Percentiles rank a stretch among this genome's conserved stretches.
phyloP scores from a whole-genome alignment of 768 basidiomycete genomes.

The Mycena vulgaris region DNA sequence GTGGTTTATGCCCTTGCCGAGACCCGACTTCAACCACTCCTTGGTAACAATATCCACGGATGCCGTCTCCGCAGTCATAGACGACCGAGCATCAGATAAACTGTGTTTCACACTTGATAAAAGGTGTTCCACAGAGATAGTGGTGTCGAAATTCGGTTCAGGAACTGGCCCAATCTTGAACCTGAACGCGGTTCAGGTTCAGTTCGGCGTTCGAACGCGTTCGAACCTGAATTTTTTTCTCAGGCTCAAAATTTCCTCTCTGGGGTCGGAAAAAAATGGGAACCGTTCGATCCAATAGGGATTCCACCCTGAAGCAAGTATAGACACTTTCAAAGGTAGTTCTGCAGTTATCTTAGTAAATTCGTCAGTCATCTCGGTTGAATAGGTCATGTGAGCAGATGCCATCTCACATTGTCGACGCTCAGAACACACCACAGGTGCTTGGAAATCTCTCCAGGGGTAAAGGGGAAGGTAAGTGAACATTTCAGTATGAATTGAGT shows the following conservation, averaged over 20 bases:
- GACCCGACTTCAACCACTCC: slow-evolving; percentile 39
- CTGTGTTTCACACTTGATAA: slow-evolving; percentile 39
- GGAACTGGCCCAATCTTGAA: background rate
- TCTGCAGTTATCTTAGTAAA: no score
- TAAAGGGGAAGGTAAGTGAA: no score
- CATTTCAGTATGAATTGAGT: no score
- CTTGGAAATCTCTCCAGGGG: no score
- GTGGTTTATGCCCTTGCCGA: slow-evolving; percentile 5
- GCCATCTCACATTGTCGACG: no score
- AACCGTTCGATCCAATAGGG: no score
- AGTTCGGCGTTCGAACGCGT: slow-evolving; percentile 11
- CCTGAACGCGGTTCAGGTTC: slow-evolving; percentile 11
- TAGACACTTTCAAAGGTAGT: no score
- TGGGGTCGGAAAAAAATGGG: background rate
- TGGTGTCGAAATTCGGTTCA: slow-evolving; percentile 8
- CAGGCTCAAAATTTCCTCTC: background rate
- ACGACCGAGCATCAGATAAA: slow-evolving; percentile 31
- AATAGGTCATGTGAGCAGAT: no score
- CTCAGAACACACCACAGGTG: no score
- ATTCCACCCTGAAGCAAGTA: no score
- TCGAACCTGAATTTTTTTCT: slow-evolving; percentile 2
- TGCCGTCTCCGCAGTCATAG: slow-evolving; percentile 36
- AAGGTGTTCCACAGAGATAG: slow-evolving; percentile 37
- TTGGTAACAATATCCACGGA: slow-evolving; percentile 35
- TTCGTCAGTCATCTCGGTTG: no score